Conservation (phyloP, 257 asterid species). For the Lycium barbarum region DNA sequence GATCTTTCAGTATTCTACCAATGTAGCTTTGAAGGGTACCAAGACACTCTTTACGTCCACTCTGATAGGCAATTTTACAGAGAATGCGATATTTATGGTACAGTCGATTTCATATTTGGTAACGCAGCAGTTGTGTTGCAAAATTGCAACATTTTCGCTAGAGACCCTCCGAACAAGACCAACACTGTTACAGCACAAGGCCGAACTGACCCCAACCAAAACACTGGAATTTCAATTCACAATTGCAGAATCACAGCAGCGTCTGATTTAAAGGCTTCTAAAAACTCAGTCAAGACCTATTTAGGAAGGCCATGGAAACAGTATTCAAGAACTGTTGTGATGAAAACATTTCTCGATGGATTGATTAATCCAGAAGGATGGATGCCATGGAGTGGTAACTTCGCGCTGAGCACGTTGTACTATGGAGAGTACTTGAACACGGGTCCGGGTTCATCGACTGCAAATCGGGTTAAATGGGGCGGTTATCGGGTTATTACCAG, state of each 20-base stretch:
- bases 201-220: conserved; percentile 76
- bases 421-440: conserved; percentile 87
- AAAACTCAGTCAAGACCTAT: conserved; percentile 69
- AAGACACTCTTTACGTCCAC: conserved; percentile 82
- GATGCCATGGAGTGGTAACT: conserved; percentile 86
- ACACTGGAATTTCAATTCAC: conserved; percentile 83
- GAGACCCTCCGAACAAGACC: conserved; percentile 69
- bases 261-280: conserved; percentile 58
- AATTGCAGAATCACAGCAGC: conserved; percentile 63
- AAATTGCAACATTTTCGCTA: conserved; percentile 68
- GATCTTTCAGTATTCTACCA: conserved; percentile 75
- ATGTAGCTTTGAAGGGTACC: conserved; percentile 90
- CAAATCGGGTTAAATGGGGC: conserved; percentile 71
- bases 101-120: conserved; percentile 88
- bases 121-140: conserved; percentile 87
- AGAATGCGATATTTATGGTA: conserved; percentile 80
- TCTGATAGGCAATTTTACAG: conserved; percentile 73
- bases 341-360: conserved; percentile 66
- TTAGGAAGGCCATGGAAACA: conserved; percentile 88
- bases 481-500: conserved; percentile 80
- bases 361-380: conserved; percentile 79
- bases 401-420: conserved; percentile 71
- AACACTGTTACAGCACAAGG: conserved; percentile 90
- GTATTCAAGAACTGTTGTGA: conserved; percentile 73
- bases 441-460: conserved; percentile 79